phyloP scores from a whole-genome alignment of 2,329 filamentous ascomycete genomes.

The Pestalotiopsis sp. region DNA sequence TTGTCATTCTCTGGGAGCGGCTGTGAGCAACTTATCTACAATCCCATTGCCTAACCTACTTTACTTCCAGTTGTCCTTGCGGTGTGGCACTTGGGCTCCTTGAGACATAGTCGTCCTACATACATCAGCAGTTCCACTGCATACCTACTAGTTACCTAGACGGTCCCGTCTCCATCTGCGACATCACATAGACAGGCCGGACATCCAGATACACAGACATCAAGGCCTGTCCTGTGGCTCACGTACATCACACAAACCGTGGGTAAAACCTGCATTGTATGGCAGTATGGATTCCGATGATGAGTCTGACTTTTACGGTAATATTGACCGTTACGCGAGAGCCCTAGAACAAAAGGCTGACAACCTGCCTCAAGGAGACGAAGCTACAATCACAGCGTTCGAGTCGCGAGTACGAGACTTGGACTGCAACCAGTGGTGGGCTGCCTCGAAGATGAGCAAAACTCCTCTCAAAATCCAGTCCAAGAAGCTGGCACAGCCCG shows the following conservation, averaged over 20 bases:
- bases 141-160: no score
- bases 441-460: conserved; percentile 20
- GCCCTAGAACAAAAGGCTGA: not conserved
- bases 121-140: no score
- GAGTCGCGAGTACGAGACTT: conserved; percentile 53
- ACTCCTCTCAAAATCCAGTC: conserved; percentile 25
- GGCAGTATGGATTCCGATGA: conserved; percentile 40
- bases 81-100: not conserved
- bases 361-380: conserved; percentile 50
- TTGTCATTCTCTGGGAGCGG: not conserved
- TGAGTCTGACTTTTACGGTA: conserved; percentile 62
- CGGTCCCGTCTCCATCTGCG: no score
- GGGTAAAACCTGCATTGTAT: not conserved
- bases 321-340: not conserved
- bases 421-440: conserved; percentile 53
- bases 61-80: not conserved
- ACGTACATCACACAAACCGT: not conserved
- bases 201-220: not conserved
- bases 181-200: no score
- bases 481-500: conserved; percentile 15
- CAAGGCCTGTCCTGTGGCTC: not conserved
- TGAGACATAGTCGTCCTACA: not conserved
- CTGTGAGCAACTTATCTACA: not conserved
- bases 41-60: not conserved
- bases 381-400: conserved; percentile 47